phyloP scores from a whole-genome alignment of 2,329 filamentous ascomycete species.

The Fusarium buharicum region DNA sequence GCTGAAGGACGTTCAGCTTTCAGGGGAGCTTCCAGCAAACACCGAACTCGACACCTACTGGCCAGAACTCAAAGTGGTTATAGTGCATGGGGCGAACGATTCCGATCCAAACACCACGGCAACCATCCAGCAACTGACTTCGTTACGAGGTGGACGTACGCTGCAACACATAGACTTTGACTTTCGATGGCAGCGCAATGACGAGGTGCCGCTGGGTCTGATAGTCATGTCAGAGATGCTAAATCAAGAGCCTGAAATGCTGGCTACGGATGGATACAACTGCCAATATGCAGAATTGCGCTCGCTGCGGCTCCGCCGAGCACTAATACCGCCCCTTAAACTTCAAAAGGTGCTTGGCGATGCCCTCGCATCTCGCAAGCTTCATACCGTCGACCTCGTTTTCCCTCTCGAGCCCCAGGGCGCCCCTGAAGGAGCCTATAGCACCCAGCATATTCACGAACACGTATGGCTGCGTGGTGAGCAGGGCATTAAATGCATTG shows the following conservation, averaged over 20 bases:
- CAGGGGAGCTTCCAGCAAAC: constrained; percentile 9
- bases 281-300: constrained; percentile 45
- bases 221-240: constrained; percentile 25
- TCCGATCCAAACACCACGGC: constrained; percentile 39
- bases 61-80: constrained; percentile 47
- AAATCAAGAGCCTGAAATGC: constrained; percentile 27
- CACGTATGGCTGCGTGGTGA: constrained; percentile 53
- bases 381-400: constrained; percentile 51
- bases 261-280: constrained; percentile 16
- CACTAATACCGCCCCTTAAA: constrained; percentile 40
- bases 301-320: constrained; percentile 44
- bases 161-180: constrained; percentile 49
- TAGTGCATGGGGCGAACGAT: constrained; percentile 38
- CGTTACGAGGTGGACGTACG: constrained; percentile 41
- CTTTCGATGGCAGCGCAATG: constrained; percentile 43
- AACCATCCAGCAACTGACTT: constrained; percentile 43
- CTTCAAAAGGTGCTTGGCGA: constrained; percentile 42
- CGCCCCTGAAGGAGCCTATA: constrained; percentile 41
- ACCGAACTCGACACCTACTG: constrained; percentile 42
- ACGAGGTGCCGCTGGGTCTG: constrained; percentile 37
- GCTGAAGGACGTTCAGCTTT: constrained; percentile 45
- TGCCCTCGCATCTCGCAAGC: constrained; percentile 43
- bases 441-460: constrained; percentile 45
- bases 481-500: constrained; percentile 49
- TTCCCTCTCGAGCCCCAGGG: constrained; percentile 47